Base-by-base conservation (phyloP, 208 protist genomes). In the Trypanosoma platydactyli region DNA sequence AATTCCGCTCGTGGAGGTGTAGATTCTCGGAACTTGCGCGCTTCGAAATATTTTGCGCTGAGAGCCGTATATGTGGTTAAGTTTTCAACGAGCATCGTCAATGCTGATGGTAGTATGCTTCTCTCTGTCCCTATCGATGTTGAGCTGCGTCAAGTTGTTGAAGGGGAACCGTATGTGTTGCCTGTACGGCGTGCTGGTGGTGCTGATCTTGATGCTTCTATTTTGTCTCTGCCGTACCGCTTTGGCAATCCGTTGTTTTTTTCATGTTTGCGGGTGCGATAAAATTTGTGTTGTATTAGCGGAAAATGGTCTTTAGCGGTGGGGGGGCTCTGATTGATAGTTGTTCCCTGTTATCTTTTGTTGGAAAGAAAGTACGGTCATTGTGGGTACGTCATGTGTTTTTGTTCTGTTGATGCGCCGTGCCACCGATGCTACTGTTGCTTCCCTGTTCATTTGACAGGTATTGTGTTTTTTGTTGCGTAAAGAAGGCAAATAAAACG, bases 181-280 rank as follows among this genome's bases (percentile, higher is more conserved):
- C 55, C 77, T 40, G 68, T 76, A 18, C 42, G 62, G 22, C 53
- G 65, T 12, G 38, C 64, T 25, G 57, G 49, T 52, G 51, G 20
- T 24, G 45, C 70, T 13, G 51, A 78, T 59, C 80, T 80, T 67
- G 77, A 88, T 44, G 69, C 72, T 3, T 54, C 73, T 1, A 33
- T 89, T 29, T 56, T 57, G 20, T 41, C 65, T 15, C 33, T 84
- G 3, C 40, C 51, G 20, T 89, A 89, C 58, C 52, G 70, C 16
- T 64, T 85, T 5, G 88, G 88, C 16, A 78, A 94, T 49, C 82
- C 84, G 9, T 35, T 94, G 12, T 82, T 94, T 30, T 83, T 91
- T 62, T 81, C 74, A 7, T 92, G 86, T 66, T 76, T 61, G 4
- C 77, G 86, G 70, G 11, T 68, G 40, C 42, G 33, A 13, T 73